Base-by-base conservation (phyloP, 495 filamentous ascomycete genomes). In the Xylaria intraflava region DNA sequence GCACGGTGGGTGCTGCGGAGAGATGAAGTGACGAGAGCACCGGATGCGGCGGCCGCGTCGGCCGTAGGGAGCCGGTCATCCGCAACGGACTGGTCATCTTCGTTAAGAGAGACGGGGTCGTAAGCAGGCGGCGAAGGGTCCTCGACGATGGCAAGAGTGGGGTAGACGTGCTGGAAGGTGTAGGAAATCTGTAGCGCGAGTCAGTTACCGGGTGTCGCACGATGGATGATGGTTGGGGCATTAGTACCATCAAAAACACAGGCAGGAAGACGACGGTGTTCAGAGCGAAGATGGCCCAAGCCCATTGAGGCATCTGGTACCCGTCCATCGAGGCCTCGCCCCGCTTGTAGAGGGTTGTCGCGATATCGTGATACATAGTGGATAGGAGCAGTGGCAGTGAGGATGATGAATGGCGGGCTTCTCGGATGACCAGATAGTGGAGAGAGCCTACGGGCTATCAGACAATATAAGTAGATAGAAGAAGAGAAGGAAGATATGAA, bases 61-160 rank as follows among this genome's bases (percentile, higher is more conserved):
- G 47, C 44, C 17, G 58, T 39, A 47, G 62, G 50, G 30, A 51
- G 57, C 10, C 60, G 66, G 17, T 61, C 60, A 43, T 61, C 55
- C 60, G 60, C 59, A 33, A 59, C 27, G 36, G 60, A 59, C 23
- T 65, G 59, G 39, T 24, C 53, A 22, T 68, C 64, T 0, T 72
- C 73, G 54, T 70, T 65, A 17, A 69, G 44, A 17, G 65, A 53
- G 17, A 76, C 55, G 46, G 73, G 62, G 36, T 75, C 72, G 53
- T 78, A 78, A 26, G 64, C 67, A 14, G 75, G 72, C 44, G 74
- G 72, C 47, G 66, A 70, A n/a, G 73, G 73, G 57, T 78, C 73
- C 49, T 78, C 75, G 56, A 78, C 62, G 46, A 75, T 74, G 41
- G 73, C 69, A 22, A 78, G 69, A 11, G 69, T 72, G 12, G 72